Base-by-base conservation (phyloP, 176 grass and related monocot genomes). In the Luzula sylvatica region DNA sequence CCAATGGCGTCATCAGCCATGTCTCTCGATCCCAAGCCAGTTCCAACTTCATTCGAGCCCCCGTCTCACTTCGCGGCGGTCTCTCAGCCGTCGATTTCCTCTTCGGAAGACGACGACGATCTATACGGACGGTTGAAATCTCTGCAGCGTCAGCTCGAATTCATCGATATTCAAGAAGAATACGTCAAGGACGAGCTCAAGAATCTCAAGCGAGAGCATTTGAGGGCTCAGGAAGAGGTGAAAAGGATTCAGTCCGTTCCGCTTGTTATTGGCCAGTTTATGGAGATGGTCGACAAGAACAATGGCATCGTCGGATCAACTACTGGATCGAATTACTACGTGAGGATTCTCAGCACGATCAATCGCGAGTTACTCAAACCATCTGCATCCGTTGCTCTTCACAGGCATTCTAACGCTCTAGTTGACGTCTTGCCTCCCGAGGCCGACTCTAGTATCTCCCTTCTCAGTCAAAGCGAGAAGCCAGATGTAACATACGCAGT, bases 211-310 rank as follows among this genome's bases (percentile, higher is more conserved):
- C 72, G 90, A 23, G 90, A 95, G 73, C 77, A 76, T 7, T 77
- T 95, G 23, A 83, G 90, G 1, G 90, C 90, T 17, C 90, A 95
- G 77, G 90, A 95, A 79, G 89, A 95, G 70, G 90, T 95, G 11
- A 95, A 95, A 70, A 69, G 90, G 67, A 95, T 95, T 70, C 90
- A 95, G 70, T 95, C 90, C 12, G 90, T 95, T 8, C 84, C 90
- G 2, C 83, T 95, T 38, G 90, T 95, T 50, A 95, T 95, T 46
- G 90, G 90, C 57, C 90, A 95, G 80, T 95, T 95, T 58, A 95
- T 95, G 90, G 90, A 95, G 77, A 95, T 95, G 90, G 90, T 95
- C 49, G 90, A 95, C 74, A 81, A 82, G 49, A 95, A 95, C 64
- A 88, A 95, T 44, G 90, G 90, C 21, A 95, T 95, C 68, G 90